Evolutionary conservation across 2,329 filamentous ascomycete species (phyloP).

Genomic region (Penicillium brevicompactum): DNA sequence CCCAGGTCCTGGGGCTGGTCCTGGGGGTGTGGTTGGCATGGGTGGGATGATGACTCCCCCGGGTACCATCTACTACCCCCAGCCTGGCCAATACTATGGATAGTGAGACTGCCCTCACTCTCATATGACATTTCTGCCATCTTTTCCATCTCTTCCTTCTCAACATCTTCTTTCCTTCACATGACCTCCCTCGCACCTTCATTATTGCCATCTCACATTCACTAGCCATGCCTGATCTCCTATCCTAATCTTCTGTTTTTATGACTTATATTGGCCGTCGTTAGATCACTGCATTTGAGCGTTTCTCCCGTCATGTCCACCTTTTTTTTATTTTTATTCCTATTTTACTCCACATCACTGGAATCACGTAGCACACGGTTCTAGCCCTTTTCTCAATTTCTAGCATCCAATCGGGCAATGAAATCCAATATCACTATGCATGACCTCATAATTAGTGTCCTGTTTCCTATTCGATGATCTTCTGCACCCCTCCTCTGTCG

Average conservation of each 20-base stretch:
- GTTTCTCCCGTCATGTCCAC: slow-evolving; percentile 24
- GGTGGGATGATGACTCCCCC: slow-evolving; percentile 76
- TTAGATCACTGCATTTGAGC: slow-evolving; percentile 35
- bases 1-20: slow-evolving; percentile 49
- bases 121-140: slow-evolving; percentile 11
- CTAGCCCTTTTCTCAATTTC: slow-evolving; percentile 14
- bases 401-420: slow-evolving; percentile 5
- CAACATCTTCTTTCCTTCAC: slow-evolving; percentile 8
- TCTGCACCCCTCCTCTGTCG: neutral
- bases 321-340: neutral
- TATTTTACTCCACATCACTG: slow-evolving; percentile 5
- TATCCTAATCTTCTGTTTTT: slow-evolving; percentile 10
- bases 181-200: slow-evolving; percentile 9
- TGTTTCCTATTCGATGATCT: slow-evolving; percentile 15
- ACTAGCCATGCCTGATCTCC: slow-evolving; percentile 6
- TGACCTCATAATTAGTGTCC: slow-evolving; percentile 17
- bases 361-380: slow-evolving; percentile 22
- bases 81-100: slow-evolving; percentile 65
- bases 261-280: slow-evolving; percentile 19
- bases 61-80: slow-evolving; percentile 55
- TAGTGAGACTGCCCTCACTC: slow-evolving; percentile 18
- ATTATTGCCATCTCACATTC: slow-evolving; percentile 9
- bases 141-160: slow-evolving; percentile 3
- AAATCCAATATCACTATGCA: slow-evolving; percentile 8
- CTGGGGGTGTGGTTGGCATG: slow-evolving; percentile 66